Evolutionary conservation across 2,329 filamentous ascomycete genomes (phyloP).

Genomic region (Coniochaeta ligniaria): DNA sequence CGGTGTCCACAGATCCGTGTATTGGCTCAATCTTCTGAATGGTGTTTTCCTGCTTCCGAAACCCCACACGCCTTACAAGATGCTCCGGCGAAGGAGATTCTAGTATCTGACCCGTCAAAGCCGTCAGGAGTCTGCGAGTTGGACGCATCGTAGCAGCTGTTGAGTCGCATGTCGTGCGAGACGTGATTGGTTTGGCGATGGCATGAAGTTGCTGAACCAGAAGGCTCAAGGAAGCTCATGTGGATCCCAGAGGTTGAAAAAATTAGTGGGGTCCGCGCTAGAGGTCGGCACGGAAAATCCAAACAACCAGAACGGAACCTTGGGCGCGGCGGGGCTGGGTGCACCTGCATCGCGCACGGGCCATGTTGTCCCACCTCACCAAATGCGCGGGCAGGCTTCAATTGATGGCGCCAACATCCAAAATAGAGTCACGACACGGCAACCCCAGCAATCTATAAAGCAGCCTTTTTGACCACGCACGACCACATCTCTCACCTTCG

Average conservation of each 20-base stretch:
- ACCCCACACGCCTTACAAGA: too few species aligned
- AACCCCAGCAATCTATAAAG: not conserved
- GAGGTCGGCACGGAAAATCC: not conserved
- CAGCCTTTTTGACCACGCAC: not conserved
- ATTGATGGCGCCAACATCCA: not conserved
- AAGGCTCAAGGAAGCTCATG: not conserved
- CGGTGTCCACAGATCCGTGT: not conserved
- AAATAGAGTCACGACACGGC: not conserved
- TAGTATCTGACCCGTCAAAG: not conserved
- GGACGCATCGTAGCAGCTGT: not conserved
- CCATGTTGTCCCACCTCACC: conserved; percentile 1
- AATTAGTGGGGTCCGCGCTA: too few species aligned
- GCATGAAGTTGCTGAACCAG: not conserved
- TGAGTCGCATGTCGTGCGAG: not conserved
- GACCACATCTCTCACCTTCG: not conserved
- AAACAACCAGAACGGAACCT: too few species aligned
- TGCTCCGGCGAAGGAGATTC: not conserved
- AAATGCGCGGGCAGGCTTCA: not conserved
- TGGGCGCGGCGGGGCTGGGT: conserved; percentile 2
- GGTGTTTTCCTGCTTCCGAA: not conserved
- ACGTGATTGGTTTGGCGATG: not conserved
- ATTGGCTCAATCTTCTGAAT: not conserved
- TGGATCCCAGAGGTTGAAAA: not conserved
- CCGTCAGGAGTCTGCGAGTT: not conserved
- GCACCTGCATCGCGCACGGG: not conserved